Percentiles rank a stretch among this genome's conserved stretches.
Evolutionary conservation across 73 alveolate species (phyloP).

Genomic region (Effrenium voratum): DNA sequence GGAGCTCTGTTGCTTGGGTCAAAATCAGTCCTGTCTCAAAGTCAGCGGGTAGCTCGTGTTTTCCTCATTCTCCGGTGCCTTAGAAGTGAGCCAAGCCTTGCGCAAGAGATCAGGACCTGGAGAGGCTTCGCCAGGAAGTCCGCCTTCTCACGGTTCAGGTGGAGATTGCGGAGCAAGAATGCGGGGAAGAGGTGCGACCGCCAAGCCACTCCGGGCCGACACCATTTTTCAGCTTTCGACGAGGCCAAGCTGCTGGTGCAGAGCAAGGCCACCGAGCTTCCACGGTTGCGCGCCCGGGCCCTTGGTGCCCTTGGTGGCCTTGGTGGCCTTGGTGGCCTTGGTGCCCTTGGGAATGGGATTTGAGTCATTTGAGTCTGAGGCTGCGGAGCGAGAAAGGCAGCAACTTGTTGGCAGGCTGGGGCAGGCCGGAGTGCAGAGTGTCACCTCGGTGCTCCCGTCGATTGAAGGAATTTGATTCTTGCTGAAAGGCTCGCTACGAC

Average conservation of each 20-base stretch:
- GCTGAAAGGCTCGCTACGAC: slow-evolving; percentile 26
- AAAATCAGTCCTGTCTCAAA: too few relatives aligned
- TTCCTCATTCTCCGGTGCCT: too few relatives aligned
- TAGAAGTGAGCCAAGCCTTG: too few relatives aligned
- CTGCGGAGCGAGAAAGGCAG: slow-evolving; percentile 58
- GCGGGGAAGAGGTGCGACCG: slow-evolving; percentile 31
- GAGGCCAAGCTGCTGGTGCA: slow-evolving; percentile 43
- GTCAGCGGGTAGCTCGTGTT: too few relatives aligned
- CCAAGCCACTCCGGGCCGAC: neutral
- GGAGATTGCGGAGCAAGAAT: slow-evolving; percentile 38
- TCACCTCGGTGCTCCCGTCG: too few relatives aligned
- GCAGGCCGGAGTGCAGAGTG: neutral
- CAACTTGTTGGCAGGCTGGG: slow-evolving; percentile 67
- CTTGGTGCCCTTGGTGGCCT: neutral
- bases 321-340: neutral
- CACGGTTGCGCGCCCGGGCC: slow-evolving; percentile 20
- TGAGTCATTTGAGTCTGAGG: neutral
- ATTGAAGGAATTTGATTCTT: too few relatives aligned
- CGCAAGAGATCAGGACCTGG: too few relatives aligned
- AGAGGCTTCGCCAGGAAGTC: slow-evolving; percentile 31
- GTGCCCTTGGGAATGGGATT: neutral
- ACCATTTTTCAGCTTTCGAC: neutral
- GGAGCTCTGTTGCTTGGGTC: too few relatives aligned
- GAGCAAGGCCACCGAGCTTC: slow-evolving; percentile 38
- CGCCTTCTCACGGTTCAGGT: slow-evolving; percentile 4